phyloP scores from a whole-genome alignment of 441 rosid species.

The Adansonia madagascariensis region DNA sequence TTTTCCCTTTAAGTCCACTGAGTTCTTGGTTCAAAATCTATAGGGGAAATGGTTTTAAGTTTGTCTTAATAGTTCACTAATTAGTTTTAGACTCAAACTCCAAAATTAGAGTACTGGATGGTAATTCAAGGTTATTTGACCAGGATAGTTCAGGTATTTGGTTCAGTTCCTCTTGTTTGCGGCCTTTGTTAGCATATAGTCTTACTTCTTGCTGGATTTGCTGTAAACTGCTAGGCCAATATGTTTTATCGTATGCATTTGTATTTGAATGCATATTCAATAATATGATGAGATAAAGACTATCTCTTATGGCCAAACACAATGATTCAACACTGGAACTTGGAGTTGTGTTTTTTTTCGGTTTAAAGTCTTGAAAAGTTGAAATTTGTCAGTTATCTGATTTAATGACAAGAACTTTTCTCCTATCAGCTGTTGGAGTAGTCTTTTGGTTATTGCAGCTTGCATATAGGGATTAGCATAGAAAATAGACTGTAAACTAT shows the following conservation, averaged over 20 bases:
- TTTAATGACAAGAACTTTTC: background rate
- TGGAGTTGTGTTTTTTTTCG: background rate
- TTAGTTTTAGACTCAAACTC: background rate
- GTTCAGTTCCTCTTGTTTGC: background rate
- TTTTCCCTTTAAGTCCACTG: background rate
- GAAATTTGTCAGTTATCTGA: background rate
- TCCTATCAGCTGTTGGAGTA: background rate
- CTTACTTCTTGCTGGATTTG: background rate
- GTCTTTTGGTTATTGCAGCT: constrained; percentile 1
- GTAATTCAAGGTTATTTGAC: background rate
- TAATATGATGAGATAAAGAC: background rate
- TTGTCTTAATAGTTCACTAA: background rate
- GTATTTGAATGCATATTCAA: background rate
- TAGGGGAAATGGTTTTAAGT: background rate
- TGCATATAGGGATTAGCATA: background rate
- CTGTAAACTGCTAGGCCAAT: background rate
- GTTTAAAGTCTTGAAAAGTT: background rate
- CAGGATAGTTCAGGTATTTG: background rate
- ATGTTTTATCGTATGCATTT: background rate
- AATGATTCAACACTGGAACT: background rate
- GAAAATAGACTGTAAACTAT: background rate
- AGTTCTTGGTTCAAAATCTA: background rate
- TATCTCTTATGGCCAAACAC: background rate
- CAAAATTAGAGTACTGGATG: background rate
- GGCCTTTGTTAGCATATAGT: background rate